Conservation (phyloP, 2,329 filamentous ascomycete species). For the Aspergillus alliaceus region DNA sequence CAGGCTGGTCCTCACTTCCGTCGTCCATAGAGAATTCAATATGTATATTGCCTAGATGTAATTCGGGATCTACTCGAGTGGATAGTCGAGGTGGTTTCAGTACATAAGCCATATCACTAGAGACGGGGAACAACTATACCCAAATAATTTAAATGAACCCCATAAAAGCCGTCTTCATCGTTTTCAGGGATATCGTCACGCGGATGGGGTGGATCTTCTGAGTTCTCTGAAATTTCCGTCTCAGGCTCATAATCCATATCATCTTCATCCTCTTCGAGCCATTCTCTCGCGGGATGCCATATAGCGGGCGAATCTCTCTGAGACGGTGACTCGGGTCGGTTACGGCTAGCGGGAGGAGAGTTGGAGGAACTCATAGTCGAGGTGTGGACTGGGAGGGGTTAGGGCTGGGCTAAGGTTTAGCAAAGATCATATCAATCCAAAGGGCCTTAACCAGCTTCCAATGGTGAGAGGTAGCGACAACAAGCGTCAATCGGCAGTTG, state of each 20-base stretch:
- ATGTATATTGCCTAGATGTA: constrained; percentile 26
- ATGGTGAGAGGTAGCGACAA: constrained; percentile 1
- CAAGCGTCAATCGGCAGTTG: constrained; percentile 2
- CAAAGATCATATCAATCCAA: constrained; percentile 14
- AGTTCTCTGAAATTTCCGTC: constrained; percentile 33
- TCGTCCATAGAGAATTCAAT: constrained; percentile 31
- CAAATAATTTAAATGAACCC: constrained; percentile 3
- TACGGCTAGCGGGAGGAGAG: constrained; percentile 26
- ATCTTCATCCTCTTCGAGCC: constrained; percentile 43
- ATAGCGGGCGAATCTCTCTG: constrained; percentile 24
- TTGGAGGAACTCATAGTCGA: constrained; percentile 31
- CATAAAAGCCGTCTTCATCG: constrained; percentile 29
- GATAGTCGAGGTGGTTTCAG: not conserved
- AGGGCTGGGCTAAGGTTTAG: not conserved
- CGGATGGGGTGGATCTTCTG: constrained; percentile 31
- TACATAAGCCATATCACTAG: not conserved
- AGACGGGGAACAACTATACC: constrained; percentile 11
- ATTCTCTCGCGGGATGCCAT: constrained; percentile 40
- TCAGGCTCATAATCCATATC: constrained; percentile 54
- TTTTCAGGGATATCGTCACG: constrained; percentile 39
- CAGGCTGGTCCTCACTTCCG: constrained; percentile 16
- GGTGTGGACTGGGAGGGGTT: constrained; percentile 8
- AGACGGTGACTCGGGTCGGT: constrained; percentile 17
- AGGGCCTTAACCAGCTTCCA: not conserved
- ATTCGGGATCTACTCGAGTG: constrained; percentile 14